phyloP scores from a whole-genome alignment of 176 grass and related monocot species.

The Typha latifolia region DNA sequence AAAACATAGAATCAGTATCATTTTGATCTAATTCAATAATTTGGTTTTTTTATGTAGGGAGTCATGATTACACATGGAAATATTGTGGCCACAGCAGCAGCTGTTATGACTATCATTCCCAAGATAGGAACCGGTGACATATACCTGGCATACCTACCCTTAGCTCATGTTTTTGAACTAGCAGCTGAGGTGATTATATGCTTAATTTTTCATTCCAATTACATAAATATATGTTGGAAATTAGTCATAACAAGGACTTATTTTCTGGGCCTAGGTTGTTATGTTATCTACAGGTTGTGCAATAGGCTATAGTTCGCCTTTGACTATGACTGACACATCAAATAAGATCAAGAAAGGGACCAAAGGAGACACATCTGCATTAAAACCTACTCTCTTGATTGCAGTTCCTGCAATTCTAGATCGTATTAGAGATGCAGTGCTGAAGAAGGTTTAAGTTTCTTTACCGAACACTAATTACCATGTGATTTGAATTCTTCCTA shows the following conservation, averaged over 20 bases:
- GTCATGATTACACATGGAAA: conserved; percentile 94
- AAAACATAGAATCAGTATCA: too few species aligned
- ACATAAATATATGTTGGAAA: conserved; percentile 7
- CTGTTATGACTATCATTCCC: conserved; percentile 63
- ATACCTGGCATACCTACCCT: conserved; percentile 72
- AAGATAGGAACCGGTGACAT: conserved; percentile 49
- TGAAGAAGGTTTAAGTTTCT: conserved; percentile 58
- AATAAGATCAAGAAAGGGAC: conserved; percentile 94
- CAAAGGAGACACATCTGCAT: conserved; percentile 73
- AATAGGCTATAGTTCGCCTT: conserved; percentile 68
- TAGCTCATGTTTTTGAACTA: conserved; percentile 92
- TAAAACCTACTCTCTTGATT: conserved; percentile 74
- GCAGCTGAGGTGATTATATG: conserved; percentile 48
- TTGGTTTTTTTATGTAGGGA: conserved; percentile 38
- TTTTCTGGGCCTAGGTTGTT: conserved; percentile 42
- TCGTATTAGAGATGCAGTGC: conserved; percentile 67
- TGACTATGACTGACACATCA: conserved; percentile 83
- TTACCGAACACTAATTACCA: conserved; percentile 7
- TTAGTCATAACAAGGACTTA: conserved; percentile 15
- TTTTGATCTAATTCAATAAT: conserved; percentile 9
- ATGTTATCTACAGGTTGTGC: conserved; percentile 68
- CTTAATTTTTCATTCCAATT: conserved; percentile 8
- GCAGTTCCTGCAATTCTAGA: conserved; percentile 86
- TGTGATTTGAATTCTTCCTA: neutral
- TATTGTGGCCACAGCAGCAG: conserved; percentile 60